These are phyloP conservation scores for Papiliotrema fonsecae DNA, from an alignment of 1,284 basidiomycete genomes.

Conservation along the genomic window DNA sequence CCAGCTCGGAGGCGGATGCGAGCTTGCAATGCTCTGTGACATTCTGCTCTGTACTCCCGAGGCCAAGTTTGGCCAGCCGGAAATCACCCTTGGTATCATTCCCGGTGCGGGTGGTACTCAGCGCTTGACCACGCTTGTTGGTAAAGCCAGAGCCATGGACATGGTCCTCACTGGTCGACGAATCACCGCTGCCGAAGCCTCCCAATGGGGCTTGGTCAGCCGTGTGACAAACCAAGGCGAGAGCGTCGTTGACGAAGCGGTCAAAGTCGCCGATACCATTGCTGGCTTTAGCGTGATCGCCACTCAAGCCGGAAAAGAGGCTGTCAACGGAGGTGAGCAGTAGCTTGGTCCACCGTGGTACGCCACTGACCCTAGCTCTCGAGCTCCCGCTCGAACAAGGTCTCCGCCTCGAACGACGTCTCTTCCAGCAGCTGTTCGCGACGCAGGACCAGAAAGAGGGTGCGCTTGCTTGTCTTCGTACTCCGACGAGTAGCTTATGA, in stretches of 20 bases:
- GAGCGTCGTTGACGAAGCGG: slow-evolving; percentile 81
- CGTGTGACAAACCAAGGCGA: slow-evolving; percentile 73
- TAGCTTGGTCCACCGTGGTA: neutral
- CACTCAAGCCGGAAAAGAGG: slow-evolving; percentile 89
- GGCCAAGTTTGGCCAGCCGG: slow-evolving; percentile 93
- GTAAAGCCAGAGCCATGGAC: slow-evolving; percentile 95
- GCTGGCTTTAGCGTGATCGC: slow-evolving; percentile 80
- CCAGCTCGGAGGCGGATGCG: slow-evolving; percentile 90
- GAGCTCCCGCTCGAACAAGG: slow-evolving; percentile 81
- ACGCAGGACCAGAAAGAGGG: slow-evolving; percentile 98
- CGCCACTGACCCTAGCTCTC: slow-evolving; percentile 57
- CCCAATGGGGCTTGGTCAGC: slow-evolving; percentile 77
- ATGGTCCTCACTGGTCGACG: slow-evolving; percentile 82
- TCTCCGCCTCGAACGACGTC: slow-evolving; percentile 75
- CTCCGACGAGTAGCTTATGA: neutral
- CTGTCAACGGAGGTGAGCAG: slow-evolving; percentile 76
- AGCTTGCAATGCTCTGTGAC: slow-evolving; percentile 91
- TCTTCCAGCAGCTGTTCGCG: slow-evolving; percentile 91
- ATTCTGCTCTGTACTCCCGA: slow-evolving; percentile 92
- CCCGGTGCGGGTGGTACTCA: slow-evolving; percentile 60
- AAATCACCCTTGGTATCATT: slow-evolving; percentile 95
- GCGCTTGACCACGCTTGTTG: slow-evolving; percentile 72
- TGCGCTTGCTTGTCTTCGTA: slow-evolving; percentile 41
- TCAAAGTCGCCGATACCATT: slow-evolving; percentile 75
- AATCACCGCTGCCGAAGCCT: slow-evolving; percentile 77